A percentile compares a stretch with the other conserved stretches of the same genome.
Conservation (phyloP, 805 yeast species). For the Maudiozyma turicensis region DNA sequence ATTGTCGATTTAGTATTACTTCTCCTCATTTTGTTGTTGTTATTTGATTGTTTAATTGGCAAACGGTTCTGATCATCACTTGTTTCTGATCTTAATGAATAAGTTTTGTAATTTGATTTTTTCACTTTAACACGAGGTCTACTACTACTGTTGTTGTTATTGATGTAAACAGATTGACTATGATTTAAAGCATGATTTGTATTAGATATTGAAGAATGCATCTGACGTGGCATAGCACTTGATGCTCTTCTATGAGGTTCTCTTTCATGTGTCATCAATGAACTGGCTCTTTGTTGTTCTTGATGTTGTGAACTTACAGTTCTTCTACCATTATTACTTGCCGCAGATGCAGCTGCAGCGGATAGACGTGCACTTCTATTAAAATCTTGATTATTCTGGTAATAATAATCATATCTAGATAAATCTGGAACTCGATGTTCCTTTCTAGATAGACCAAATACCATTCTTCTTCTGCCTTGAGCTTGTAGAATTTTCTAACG, state of each 20-base stretch:
- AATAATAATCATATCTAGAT: conserved; percentile 30
- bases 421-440: conserved; percentile 30
- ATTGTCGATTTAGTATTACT: neutral
- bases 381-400: conserved; percentile 17
- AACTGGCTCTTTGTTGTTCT: conserved; percentile 1
- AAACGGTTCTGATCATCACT: neutral
- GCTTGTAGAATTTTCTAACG: neutral
- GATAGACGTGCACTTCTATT: conserved; percentile 14
- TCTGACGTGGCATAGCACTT: neutral
- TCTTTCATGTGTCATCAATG: conserved; percentile 8
- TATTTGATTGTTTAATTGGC: neutral
- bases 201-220: neutral
- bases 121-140: neutral
- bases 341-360: conserved; percentile 28
- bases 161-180: neutral
- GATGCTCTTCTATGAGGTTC: neutral
- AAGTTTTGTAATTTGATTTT: conserved; percentile 8
- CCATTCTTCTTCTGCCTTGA: conserved; percentile 7
- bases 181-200: neutral
- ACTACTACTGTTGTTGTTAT: neutral
- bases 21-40: too few species aligned
- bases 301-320: neutral
- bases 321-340: conserved; percentile 3
- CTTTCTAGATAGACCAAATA: conserved; percentile 18
- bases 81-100: conserved; percentile 17